Base-by-base conservation (phyloP, 176 grass and related monocot genomes). In the Zizania latifolia region DNA sequence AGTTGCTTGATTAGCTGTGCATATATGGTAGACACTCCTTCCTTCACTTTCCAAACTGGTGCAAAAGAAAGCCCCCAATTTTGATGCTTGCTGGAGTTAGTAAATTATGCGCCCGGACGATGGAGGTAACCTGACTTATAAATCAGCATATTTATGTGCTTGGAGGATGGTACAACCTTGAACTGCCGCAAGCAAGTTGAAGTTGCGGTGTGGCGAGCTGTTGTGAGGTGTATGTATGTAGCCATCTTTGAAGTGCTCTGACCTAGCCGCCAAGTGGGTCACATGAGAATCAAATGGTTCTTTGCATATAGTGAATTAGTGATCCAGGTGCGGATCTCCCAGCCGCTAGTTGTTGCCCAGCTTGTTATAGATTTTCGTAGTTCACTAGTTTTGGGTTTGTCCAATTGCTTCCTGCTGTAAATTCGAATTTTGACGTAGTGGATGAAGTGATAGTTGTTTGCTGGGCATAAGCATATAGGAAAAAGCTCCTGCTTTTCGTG, bases 401-500 rank as follows among this genome's bases (percentile, higher is more conserved):
- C 33, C 56, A 62, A 65, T 48, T 75, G 76, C 81, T 84, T 88
- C 81, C 36, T 71, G 36, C 36, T 84, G 86, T 84, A 88, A 84
- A 88, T 84, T 43, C 12, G 39, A 88, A 76, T 84, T 88, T 88
- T 88, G 84, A 46, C 76, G 70, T 88, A 79, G 76, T 59, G 10
- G 29, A 68, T 81, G 81, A 88, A 84, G 62, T 63, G 13, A 6
- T 70, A 70, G 70, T 57, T 86, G 53, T 72, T 73, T 74, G 61
- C 26, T 78, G 61, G 12, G 41, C 62, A 68, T 62, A 36, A 11
- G 45, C 33, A 8, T 75, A 55, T 53, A 65, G 44, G 7, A 29
- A 76, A 55, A 57, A 19, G 32, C 51, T 66, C 40, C 6, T 63
- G 55, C 55, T 62, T 36, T 19, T 43, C n/a, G 35, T 70, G 21